Base-by-base conservation (phyloP, 2,329 filamentous ascomycete genomes). In the Pyricularia sp. region DNA sequence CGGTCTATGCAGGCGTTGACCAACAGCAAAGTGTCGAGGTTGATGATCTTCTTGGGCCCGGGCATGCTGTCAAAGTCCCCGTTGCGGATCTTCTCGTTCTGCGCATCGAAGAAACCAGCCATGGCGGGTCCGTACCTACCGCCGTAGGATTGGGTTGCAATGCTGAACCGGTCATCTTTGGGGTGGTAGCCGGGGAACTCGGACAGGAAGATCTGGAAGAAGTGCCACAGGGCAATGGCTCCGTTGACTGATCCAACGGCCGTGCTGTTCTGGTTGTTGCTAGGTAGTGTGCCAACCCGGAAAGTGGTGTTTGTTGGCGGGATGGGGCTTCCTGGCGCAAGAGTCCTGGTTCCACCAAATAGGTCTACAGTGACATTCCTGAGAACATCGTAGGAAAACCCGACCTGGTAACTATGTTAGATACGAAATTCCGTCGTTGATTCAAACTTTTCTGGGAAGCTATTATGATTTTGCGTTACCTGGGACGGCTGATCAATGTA, bases 1-100 rank as follows among this genome's bases (percentile, higher is more conserved):
- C 85, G 82, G 74, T 93, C 91, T 50, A 93, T 80, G 71, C 89
- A 86, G 14, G 90, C 90, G 75, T 93, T 92, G 69, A 92, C 81
- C 69, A 93, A 90, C 26, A 90, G 90, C 0, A 93, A 77, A 0
- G 89, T 86, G 17, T 80, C 80, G 10, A 93, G 80, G 68, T 85
- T 83, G 66, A 91, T 85, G 33, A 68, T 4, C 50, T 68, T 71
- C 17, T 68, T 68, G 20, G 50, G 66, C 25, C 26, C 66, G 1
- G 55, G 12, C 3, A 4, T 28, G 66, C 25, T 30, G 23, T 70
- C 66, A 20, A 70, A 66, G 14, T 69, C 69, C 20, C 87, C 85
- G 68, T 81, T 84, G n/a, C 76, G 74, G 17, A 85, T 83, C 68
- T 80, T 81, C 23, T 79, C 75, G 72, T 92, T 93, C 77, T 92